Percentiles rank a stretch among this genome's conserved stretches.
These are phyloP conservation scores for Corchorus capsularis DNA, from an alignment of 345 rosid species.

Conservation along the genomic window DNA sequence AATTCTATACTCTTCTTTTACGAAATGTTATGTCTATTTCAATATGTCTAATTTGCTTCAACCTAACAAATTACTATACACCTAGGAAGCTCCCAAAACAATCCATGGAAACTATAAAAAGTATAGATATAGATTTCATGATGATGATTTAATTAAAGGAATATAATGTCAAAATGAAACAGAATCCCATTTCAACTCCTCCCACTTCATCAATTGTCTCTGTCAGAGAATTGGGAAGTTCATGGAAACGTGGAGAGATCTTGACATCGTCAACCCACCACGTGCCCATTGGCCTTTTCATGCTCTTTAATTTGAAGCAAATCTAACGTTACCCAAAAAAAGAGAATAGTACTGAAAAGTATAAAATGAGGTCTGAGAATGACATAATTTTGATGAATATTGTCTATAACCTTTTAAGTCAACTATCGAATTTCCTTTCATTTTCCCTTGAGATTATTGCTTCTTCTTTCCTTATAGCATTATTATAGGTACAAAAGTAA, in stretches of 20 bases:
- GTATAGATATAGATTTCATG: neutral
- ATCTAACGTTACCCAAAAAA: no score
- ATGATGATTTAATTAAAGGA: neutral
- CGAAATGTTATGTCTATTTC: neutral
- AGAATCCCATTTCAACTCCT: neutral
- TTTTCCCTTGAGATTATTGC: neutral
- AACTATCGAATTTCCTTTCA: neutral
- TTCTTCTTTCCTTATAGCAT: neutral
- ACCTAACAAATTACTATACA: neutral
- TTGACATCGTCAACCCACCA: neutral
- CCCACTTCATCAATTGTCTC: neutral
- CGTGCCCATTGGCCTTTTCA: neutral
- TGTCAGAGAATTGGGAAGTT: neutral
- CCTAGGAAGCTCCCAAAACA: neutral
- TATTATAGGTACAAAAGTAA: neutral
- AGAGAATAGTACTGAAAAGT: neutral
- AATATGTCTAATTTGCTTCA: neutral
- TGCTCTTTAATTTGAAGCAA: neutral
- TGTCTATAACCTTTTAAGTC: neutral
- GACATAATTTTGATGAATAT: neutral
- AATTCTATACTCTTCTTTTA: neutral
- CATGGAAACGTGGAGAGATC: neutral
- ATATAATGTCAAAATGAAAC: neutral
- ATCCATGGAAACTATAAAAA: neutral
- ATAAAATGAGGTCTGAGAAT: neutral